A percentile compares a stretch with the other conserved stretches of the same genome.
Conservation (phyloP, 2,329 filamentous ascomycete species). For the Colletotrichum chrysophilum region DNA sequence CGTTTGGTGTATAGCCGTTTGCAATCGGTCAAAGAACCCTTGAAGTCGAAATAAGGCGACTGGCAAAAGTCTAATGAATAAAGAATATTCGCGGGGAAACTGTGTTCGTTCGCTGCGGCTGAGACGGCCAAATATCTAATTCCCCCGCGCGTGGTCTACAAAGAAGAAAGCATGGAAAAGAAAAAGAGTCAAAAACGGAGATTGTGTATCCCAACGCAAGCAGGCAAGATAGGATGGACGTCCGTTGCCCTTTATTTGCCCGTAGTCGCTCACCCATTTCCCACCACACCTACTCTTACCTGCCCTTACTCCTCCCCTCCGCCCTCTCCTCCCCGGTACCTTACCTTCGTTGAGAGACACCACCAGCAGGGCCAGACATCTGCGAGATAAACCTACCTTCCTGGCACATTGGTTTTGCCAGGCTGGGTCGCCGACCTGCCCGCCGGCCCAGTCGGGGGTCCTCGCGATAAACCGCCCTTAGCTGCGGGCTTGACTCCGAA, state of each 20-base stretch:
- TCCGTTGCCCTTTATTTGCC: slow-evolving; percentile 12
- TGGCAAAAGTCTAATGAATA: neutral
- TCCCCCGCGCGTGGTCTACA: neutral
- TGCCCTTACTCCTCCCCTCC: neutral
- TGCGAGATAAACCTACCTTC: neutral
- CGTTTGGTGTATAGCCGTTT: neutral
- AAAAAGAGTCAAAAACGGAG: neutral
- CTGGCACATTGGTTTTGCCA: neutral
- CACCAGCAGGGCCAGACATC: neutral
- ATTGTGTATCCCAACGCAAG: neutral
- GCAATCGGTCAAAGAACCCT: neutral
- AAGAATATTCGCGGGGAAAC: neutral
- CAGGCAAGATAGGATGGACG: neutral
- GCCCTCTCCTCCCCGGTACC: neutral
- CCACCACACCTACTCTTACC: neutral
- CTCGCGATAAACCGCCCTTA: neutral
- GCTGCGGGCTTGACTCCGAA: neutral
- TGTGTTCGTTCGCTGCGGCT: neutral
- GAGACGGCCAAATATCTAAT: neutral
- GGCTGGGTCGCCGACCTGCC: neutral
- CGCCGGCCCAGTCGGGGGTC: slow-evolving; percentile 5
- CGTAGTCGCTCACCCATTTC: neutral
- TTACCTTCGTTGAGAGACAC: slow-evolving; percentile 10
- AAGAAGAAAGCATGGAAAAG: neutral
- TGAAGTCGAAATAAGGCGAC: neutral